phyloP scores from a whole-genome alignment of 1,284 basidiomycete species.

The Quambalaria eucalypti region DNA sequence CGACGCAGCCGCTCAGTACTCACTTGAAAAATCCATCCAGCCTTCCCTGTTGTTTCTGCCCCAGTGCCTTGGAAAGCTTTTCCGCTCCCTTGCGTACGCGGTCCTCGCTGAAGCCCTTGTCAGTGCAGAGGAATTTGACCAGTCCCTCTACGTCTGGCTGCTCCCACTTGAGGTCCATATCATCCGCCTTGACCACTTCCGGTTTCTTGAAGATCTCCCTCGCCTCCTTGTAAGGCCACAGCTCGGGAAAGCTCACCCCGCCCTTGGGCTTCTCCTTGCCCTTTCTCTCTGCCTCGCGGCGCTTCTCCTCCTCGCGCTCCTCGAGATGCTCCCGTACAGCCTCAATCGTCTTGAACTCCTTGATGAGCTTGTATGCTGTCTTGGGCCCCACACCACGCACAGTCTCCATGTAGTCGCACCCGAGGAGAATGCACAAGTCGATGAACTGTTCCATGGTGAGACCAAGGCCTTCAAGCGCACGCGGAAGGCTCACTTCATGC shows the following conservation, averaged over 20 bases:
- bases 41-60: slow-evolving; percentile 87
- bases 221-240: slow-evolving; percentile 94
- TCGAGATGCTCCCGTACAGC: slow-evolving; percentile 69
- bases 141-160: slow-evolving; percentile 86
- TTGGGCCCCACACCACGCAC: slow-evolving; percentile 93
- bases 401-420: slow-evolving; percentile 95
- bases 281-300: slow-evolving; percentile 52
- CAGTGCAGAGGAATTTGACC: slow-evolving; percentile 82
- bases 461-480: slow-evolving; percentile 74
- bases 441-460: slow-evolving; percentile 93
- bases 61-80: slow-evolving; percentile 76
- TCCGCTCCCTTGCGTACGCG: slow-evolving; percentile 90
- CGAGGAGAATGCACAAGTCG: slow-evolving; percentile 90
- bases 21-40: slow-evolving; percentile 79
- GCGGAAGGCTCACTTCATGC: slow-evolving; percentile 74
- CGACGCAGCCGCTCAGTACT: no score
- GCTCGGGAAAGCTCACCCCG: slow-evolving; percentile 63
- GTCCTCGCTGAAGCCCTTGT: slow-evolving; percentile 98
- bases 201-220: slow-evolving; percentile 81
- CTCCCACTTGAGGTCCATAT: slow-evolving; percentile 94
- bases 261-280: slow-evolving; percentile 46
- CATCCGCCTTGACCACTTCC: slow-evolving; percentile 73
- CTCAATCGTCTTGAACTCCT: slow-evolving; percentile 73
- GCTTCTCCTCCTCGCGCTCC: slow-evolving; percentile 8
- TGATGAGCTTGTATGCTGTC: slow-evolving; percentile 83